Conservation (phyloP, 805 yeast species). For the Wickerhamomyces ciferrii region DNA sequence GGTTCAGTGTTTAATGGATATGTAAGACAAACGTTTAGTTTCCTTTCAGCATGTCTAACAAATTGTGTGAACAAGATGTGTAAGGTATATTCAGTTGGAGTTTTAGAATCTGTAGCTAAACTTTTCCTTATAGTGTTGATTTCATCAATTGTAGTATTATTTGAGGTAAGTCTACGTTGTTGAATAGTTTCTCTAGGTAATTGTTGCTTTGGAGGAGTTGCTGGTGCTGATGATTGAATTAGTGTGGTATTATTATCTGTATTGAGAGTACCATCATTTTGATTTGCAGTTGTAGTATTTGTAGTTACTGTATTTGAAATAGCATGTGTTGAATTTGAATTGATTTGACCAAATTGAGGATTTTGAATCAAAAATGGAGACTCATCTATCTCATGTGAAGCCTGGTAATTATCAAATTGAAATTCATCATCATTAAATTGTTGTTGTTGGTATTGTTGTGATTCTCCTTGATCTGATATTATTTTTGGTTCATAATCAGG, state of each 20-base stretch:
- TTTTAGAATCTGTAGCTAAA: conserved; percentile 51
- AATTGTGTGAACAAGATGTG: conserved; percentile 94
- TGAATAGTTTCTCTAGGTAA: not conserved
- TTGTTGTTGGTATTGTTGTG: conserved; percentile 1
- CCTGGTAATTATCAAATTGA: not conserved
- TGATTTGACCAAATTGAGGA: not conserved
- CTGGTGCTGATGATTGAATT: not conserved
- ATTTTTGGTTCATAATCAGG: conserved; percentile 1
- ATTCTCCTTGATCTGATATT: conserved; percentile 2
- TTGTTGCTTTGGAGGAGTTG: not conserved
- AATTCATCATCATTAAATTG: not conserved
- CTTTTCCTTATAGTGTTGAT: conserved; percentile 26
- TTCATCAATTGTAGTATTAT: conserved; percentile 16
- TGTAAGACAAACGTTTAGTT: conserved; percentile 65
- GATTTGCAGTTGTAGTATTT: not conserved
- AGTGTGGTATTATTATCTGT: not conserved
- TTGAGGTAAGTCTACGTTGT: conserved; percentile 11
- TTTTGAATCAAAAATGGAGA: not conserved
- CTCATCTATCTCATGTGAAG: not conserved
- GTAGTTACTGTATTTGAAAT: not conserved
- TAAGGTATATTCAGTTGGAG: conserved; percentile 85
- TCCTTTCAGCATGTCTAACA: conserved; percentile 88
- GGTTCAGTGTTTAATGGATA: conserved; percentile 69
- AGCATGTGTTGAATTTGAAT: not conserved
- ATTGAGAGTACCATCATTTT: not conserved